Evolutionary conservation across 805 yeast species (phyloP).

Genomic region (Kluyveromyces wickerhamii): DNA sequence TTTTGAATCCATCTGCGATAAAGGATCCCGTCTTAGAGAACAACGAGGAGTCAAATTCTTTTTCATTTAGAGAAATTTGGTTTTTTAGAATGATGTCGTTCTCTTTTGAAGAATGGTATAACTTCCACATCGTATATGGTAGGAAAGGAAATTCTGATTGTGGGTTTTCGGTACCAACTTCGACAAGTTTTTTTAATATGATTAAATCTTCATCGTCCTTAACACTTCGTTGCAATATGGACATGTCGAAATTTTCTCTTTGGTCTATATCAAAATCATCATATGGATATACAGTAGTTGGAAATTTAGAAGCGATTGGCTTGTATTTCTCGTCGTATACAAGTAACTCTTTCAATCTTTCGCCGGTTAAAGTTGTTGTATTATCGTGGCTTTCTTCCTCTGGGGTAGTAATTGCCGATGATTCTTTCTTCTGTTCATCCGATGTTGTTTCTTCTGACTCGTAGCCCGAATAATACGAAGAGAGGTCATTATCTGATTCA

Average conservation of each 20-base stretch:
- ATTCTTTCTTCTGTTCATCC: constrained; percentile 11
- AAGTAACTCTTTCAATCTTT: constrained; percentile 14
- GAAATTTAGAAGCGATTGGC: constrained; percentile 42
- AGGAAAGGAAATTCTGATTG: constrained; percentile 7
- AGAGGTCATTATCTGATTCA: constrained; percentile 6
- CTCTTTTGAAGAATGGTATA: constrained; percentile 12
- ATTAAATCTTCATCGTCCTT: constrained; percentile 70
- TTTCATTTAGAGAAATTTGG: constrained; percentile 23
- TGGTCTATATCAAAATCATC: constrained; percentile 11
- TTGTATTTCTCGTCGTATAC: constrained; percentile 33
- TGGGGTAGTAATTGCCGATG: constrained; percentile 22
- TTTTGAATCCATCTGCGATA: constrained; percentile 63
- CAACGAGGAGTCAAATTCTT: constrained; percentile 22
- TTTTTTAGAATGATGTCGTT: constrained; percentile 8
- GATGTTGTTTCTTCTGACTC: constrained; percentile 14
- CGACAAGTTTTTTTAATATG: constrained; percentile 41
- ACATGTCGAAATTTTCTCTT: constrained; percentile 25
- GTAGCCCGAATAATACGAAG: constrained; percentile 13
- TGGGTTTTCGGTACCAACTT: constrained; percentile 8
- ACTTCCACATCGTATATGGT: constrained; percentile 21
- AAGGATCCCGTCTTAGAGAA: constrained; percentile 51
- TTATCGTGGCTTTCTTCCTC: constrained; percentile 19
- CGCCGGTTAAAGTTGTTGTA: constrained; percentile 11
- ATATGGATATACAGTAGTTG: constrained; percentile 49
- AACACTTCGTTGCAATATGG: constrained; percentile 43